A percentile compares a stretch with the other conserved stretches of the same genome.
These are phyloP conservation scores for Phytopythium montanum DNA, from an alignment of 352 stramenopile species.

Conservation along the genomic window DNA sequence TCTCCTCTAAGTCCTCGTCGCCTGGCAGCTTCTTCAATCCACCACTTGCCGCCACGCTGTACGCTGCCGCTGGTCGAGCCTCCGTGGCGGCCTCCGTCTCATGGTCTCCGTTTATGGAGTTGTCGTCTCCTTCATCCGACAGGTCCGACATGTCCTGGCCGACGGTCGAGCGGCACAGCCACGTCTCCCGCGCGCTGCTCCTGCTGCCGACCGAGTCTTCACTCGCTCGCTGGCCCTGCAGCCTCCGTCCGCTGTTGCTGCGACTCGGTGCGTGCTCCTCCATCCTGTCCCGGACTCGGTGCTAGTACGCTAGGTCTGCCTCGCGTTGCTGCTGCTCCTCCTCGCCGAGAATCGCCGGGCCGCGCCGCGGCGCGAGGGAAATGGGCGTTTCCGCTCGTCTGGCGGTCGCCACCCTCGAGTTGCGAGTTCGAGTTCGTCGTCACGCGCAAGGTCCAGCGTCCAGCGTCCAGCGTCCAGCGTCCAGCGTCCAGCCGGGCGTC, in stretches of 20 bases:
- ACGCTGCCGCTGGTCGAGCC: background rate
- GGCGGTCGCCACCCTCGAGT: no score
- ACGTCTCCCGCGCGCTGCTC: conserved; percentile 33
- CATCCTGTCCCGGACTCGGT: conserved; percentile 11
- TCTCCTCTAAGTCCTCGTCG: conserved; percentile 10
- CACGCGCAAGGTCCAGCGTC: background rate
- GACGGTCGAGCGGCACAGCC: conserved; percentile 56
- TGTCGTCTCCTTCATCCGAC: conserved; percentile 18
- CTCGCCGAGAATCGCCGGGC: background rate
- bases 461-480: background rate
- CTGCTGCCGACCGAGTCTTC: background rate
- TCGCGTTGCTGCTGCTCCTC: background rate
- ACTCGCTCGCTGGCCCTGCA: conserved; percentile 3
- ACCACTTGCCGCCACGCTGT: background rate
- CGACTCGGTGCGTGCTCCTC: conserved; percentile 19
- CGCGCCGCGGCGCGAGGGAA: conserved; percentile 1
- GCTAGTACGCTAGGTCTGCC: background rate
- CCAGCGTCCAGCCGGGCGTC: background rate
- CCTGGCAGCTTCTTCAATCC: background rate
- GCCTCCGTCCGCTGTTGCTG: background rate
- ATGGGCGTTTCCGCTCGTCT: background rate
- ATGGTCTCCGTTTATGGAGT: conserved; percentile 9
- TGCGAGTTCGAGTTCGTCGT: conserved; percentile 2
- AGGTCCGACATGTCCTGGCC: conserved; percentile 18
- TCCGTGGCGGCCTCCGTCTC: background rate